Conservation (phyloP, 768 basidiomycete genomes). For the Suillus fuscotomentosus region DNA sequence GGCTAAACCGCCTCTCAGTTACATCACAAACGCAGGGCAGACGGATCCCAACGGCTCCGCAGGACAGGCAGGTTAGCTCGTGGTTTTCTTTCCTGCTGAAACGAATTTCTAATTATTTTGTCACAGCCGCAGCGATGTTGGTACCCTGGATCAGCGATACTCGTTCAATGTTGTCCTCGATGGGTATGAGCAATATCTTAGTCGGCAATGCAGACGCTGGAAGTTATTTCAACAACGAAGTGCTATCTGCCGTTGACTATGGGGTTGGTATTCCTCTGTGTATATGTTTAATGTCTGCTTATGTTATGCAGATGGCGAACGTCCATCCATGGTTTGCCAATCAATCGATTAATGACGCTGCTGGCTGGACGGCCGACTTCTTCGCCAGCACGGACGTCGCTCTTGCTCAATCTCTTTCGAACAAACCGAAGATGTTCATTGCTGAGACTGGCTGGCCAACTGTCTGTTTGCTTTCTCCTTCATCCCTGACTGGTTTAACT, state of each 20-base stretch:
- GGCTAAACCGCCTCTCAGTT: conserved; percentile 39
- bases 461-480: conserved; percentile 35
- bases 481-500: neutral
- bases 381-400: conserved; percentile 67
- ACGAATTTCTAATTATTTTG: neutral
- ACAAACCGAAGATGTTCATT: conserved; percentile 81
- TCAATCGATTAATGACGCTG: conserved; percentile 60
- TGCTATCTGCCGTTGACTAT: conserved; percentile 65
- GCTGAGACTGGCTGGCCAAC: conserved; percentile 94
- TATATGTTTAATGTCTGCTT: conserved; percentile 1
- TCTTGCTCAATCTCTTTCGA: conserved; percentile 54
- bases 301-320: conserved; percentile 66
- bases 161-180: conserved; percentile 45
- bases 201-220: conserved; percentile 88
- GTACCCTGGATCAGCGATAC: conserved; percentile 69
- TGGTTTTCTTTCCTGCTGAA: neutral
- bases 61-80: conserved; percentile 41
- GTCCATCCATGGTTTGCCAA: conserved; percentile 96
- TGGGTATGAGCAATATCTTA: conserved; percentile 63
- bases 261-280: conserved; percentile 46
- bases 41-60: conserved; percentile 54
- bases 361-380: conserved; percentile 80
- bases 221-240: conserved; percentile 71
- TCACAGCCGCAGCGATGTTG: conserved; percentile 57
- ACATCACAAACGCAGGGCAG: conserved; percentile 47